Evolutionary conservation across 805 yeast genomes (phyloP), one percentile per base, ranked within the genome.

Genomic region (Lipomyces spencermartinsiae): DNA sequence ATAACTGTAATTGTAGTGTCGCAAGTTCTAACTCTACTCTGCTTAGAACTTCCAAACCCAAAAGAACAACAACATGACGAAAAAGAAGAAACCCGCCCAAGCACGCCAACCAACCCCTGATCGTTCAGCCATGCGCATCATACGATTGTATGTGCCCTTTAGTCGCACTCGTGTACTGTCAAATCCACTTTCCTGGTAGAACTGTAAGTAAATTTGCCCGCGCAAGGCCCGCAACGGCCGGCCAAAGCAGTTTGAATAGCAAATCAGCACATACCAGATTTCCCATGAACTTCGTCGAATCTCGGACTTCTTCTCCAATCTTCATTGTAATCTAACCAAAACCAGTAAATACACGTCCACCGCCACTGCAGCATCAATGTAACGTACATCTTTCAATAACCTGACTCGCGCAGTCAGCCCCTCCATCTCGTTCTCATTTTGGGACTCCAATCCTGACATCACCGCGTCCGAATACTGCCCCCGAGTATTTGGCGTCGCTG

Each of bases 271-370:
- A 51, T 66, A 73, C 77, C 69, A 86, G 73, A 29, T 78, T 77
- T 46, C 77, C 78, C 56, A 86, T 74, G n/a, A 85, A 78, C 62
- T 82, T 78, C 70, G 82, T 83, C 37, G 87, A 83, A 37, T 83
- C 83, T 49, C 84, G 82, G 54, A 89, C 89, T 75, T 89, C 90
- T 67, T 84, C 87, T 16, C 91, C 91, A 84, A 89, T 89, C 71
- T 79, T 83, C 58, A 83, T 59, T 1, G 89, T 83, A 31, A 88
- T 77, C 77, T 76, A 63, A 46, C 4, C 35, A n/a, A n/a, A 14
- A 9, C n/a, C 19, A 14, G 10, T 31, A 7, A 25, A 58, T 25
- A 19, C 10, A 12, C 54, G 22, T 43, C 22, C 6, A 19, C n/a
- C 22, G 22, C n/a, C 10, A 10, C 12, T 5, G 49, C 16, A 46